Percentiles rank a stretch among this genome's conserved stretches.
phyloP scores from a whole-genome alignment of 225 moss, liverwort and hornwort species.

The Thuidium tamariscinum region DNA sequence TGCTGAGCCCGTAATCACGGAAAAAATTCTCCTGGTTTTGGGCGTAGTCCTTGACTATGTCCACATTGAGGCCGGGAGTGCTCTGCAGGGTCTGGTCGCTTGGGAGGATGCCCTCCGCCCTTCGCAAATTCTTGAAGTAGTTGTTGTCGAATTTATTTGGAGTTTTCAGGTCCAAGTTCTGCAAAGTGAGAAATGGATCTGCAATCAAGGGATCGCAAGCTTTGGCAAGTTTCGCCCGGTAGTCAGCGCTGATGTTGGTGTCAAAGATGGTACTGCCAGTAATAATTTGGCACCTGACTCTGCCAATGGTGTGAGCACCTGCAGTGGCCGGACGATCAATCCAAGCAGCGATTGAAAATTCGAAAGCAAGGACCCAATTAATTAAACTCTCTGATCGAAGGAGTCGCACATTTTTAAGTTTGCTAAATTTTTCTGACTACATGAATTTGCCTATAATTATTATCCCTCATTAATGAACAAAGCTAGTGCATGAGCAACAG shows the following conservation, averaged over 20 bases:
- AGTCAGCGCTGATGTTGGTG: neutral
- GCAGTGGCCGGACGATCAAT: neutral
- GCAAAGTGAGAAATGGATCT: neutral
- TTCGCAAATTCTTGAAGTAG: constrained; percentile 28
- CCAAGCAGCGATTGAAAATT: neutral
- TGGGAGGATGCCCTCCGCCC: constrained; percentile 11
- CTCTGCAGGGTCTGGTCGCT: constrained; percentile 28
- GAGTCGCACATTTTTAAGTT: neutral
- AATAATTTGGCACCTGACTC: constrained; percentile 25
- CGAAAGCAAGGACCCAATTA: neutral
- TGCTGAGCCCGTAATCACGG: neutral
- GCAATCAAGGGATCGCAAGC: neutral
- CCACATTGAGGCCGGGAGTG: neutral
- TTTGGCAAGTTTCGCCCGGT: neutral
- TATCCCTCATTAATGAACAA: neutral
- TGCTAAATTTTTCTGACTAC: neutral
- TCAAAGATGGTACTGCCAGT: neutral
- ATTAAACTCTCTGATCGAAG: too few relatives aligned
- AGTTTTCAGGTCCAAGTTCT: constrained; percentile 7
- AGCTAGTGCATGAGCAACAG: neutral
- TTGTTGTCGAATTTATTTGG: constrained; percentile 39
- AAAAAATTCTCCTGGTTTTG: constrained; percentile 3
- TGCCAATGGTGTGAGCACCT: constrained; percentile 63
- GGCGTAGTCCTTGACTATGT: constrained; percentile 4
- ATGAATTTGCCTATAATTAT: neutral